Evolutionary conservation across 202 grass and related monocot genomes (phyloP), one percentile per base, ranked within the genome.

Genomic region (Brachypodium distachyon): DNA sequence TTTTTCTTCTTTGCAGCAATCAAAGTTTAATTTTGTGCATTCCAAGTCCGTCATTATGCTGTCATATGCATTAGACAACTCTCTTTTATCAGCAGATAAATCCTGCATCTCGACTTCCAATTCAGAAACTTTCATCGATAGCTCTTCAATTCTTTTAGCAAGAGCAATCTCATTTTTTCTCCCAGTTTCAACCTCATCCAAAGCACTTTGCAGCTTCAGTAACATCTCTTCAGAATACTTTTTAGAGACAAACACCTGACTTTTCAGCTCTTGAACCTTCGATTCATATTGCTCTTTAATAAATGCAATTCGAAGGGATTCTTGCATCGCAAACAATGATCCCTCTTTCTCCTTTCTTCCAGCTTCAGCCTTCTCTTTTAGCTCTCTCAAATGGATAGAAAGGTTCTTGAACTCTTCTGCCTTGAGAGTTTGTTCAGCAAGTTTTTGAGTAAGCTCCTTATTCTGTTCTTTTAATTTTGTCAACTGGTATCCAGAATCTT

Each of bases 141-240:
- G 62, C 74, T 95, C 91, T 82, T 99, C 92, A 53, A 99, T 89
- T 75, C 81, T 93, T 81, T 99, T 99, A 65, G 82, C 87, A 62
- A 99, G 89, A 77, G 83, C 83, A 83, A 89, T 88, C 81, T 99
- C 96, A 68, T 82, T 95, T 88, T 96, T 99, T 81, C 82, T 95
- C 55, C 85, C 85, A 61, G 64, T 92, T 86, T 99, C 96, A 76
- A 96, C 87, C 61, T 99, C 96, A 83, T 99, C 89, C 75, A 93
- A 84, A 83, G 96, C 80, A 83, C 78, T 93, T 91, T 99, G 92
- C 67, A 99, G 78, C 81, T 96, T 99, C 49, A 99, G 56, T 72
- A 99, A 73, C 92, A 99, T 92, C 87, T 99, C 96, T 96, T 99
- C 96, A 43, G 96, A 81, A 92, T 96, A 92, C 38, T 90, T 90